phyloP scores from a whole-genome alignment of 176 grass and related monocot species.

The Juncus inflexus region DNA sequence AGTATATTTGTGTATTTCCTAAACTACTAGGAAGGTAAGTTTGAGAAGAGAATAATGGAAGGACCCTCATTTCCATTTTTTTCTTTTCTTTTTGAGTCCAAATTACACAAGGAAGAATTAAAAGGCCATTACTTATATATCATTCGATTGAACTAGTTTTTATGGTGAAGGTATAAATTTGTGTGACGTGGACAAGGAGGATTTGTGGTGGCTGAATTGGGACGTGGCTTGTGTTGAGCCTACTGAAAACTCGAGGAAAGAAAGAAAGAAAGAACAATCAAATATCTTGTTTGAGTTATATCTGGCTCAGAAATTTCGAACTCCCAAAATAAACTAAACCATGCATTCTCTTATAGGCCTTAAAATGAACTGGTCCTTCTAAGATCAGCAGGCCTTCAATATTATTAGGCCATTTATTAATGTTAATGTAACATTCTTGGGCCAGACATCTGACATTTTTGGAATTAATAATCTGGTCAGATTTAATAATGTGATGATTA shows the following conservation, averaged over 20 bases:
- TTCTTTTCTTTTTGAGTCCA: not conserved
- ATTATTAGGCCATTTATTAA: no score
- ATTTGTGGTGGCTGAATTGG: slow-evolving; percentile 37
- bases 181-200: slow-evolving; percentile 1
- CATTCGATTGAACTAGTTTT: not conserved
- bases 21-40: slow-evolving; percentile 37
- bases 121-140: slow-evolving; percentile 15
- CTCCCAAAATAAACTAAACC: not conserved
- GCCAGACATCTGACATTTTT: no score
- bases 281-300: slow-evolving; percentile 1
- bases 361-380: no score
- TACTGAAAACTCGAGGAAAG: slow-evolving; percentile 34
- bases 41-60: slow-evolving; percentile 43
- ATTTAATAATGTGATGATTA: no score
- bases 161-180: slow-evolving; percentile 17
- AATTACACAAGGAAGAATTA: not conserved
- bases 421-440: no score
- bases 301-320: slow-evolving; percentile 36
- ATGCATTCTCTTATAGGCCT: not conserved
- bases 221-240: slow-evolving; percentile 63
- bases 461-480: no score
- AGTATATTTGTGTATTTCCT: slow-evolving; percentile 21
- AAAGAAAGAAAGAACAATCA: slow-evolving; percentile 17
- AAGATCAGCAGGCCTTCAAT: no score
- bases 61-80: slow-evolving; percentile 59